Percentiles rank a stretch among this genome's conserved stretches.
Evolutionary conservation across 306 rosid species (phyloP).

Genomic region (Sesbania bispinosa): DNA sequence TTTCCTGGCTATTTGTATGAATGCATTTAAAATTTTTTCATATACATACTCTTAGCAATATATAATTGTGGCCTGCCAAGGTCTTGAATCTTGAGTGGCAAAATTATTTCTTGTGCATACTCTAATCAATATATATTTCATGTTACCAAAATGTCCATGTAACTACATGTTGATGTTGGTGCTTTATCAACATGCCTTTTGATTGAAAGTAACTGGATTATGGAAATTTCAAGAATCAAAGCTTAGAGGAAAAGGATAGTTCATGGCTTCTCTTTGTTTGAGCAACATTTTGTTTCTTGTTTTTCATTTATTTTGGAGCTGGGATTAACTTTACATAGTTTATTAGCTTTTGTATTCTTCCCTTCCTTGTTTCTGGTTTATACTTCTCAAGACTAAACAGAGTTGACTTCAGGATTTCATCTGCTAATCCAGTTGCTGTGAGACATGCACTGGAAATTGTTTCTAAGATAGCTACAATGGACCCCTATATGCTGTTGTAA

Average conservation of each 20-base stretch:
- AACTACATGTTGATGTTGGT: too few species aligned
- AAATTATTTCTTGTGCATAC: too few species aligned
- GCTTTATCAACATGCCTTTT: too few species aligned
- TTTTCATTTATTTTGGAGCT: background rate
- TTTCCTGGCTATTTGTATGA: too few species aligned
- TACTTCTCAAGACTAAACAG: slow-evolving; percentile 27
- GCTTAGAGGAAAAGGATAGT: background rate
- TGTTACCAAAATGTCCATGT: too few species aligned
- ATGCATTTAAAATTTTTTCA: too few species aligned
- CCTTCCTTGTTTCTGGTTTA: slow-evolving; percentile 6
- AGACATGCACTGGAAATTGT: slow-evolving; percentile 90
- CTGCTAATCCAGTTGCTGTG: slow-evolving; percentile 97
- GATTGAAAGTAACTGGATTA: background rate
- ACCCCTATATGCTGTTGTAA: slow-evolving; percentile 85
- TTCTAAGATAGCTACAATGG: slow-evolving; percentile 82
- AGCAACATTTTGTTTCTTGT: slow-evolving; percentile 8
- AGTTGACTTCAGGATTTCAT: slow-evolving; percentile 64
- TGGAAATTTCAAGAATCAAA: slow-evolving; percentile 15
- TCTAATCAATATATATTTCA: too few species aligned
- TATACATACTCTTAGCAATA: too few species aligned
- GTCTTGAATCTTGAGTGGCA: too few species aligned
- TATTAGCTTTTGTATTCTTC: slow-evolving; percentile 26
- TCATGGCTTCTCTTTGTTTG: background rate
- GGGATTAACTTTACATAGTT: slow-evolving; percentile 2
- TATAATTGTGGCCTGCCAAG: too few species aligned